Evolutionary conservation across 495 filamentous ascomycete genomes (phyloP), one percentile per base, ranked within the genome.

Genomic region (Articulospora tetracladia): DNA sequence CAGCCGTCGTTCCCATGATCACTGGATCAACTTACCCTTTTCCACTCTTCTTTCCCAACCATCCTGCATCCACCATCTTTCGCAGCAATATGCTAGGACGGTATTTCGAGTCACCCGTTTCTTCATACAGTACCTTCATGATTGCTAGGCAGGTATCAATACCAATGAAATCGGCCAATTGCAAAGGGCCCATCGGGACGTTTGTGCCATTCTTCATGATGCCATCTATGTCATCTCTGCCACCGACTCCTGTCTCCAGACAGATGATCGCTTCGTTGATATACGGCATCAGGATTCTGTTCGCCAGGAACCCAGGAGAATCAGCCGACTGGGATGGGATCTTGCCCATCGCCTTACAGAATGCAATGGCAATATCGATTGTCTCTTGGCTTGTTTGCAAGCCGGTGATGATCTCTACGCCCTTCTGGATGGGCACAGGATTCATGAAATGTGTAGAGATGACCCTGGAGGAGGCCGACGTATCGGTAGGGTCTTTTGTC

Each of bases 141-240:
- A 99, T 98, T 52, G 91, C 86, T 54, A 98, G 75, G 69, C 94
- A 99, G 0, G 94, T 99, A 71, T 99, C 94, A 22, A 99, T 79
- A 13, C 94, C 94, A 64, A 99, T 98, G 70, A 99, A 98, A 73
- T 99, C 94, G 7, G 94, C 94, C 70, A 99, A 73, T 66, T 90
- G 86, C 62, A 99, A 75, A 19, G 94, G 94, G 1, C 94, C 94
- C 94, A 99, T 99, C 10, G 95, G 94, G 50, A 98, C 94, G 72
- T 96, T 96, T 19, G 94, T 98, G 28, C 94, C 94, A 63, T 96
- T 97, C 83, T 96, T 97, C 94, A 99, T 99, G 66, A 96, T 98
- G 60, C 79, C 87, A 70, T 99, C 94, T 59, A 99, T 98, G 63
- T 93, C 87, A 58, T 97, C 91, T 57, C 88, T 87, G 56, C 77